A percentile compares a stretch with the other conserved stretches of the same genome.
These are phyloP conservation scores for Corymbia calophylla DNA, from an alignment of 441 rosid genomes.

Conservation along the genomic window DNA sequence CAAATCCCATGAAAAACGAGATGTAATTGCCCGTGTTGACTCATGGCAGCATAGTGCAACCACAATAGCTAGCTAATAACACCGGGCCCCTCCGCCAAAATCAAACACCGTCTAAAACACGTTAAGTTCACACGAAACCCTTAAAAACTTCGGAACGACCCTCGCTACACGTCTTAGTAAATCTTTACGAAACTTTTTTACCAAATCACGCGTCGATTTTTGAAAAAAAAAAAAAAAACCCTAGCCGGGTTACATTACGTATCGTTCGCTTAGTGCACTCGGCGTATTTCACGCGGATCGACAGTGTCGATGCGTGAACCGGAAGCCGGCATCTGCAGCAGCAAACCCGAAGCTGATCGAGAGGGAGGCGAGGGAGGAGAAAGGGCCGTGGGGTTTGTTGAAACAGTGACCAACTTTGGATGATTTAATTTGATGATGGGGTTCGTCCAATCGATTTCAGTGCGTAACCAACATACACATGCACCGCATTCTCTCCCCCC, in stretches of 20 bases:
- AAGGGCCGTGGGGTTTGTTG: not conserved
- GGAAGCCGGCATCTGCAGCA: not conserved
- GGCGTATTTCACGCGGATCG: not conserved
- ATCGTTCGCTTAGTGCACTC: not conserved
- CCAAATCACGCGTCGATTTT: not conserved
- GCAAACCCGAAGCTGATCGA: not conserved
- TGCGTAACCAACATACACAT: not conserved
- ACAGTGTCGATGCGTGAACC: rapidly evolving
- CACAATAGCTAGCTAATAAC: not conserved
- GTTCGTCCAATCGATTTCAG: not conserved
- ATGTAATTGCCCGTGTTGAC: not conserved
- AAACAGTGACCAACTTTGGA: not conserved
- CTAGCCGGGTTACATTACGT: not conserved
- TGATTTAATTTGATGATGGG: not conserved
- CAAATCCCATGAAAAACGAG: not conserved
- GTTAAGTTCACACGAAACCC: not conserved
- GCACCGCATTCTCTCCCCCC: not conserved
- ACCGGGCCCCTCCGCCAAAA: not conserved
- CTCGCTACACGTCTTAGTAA: not conserved
- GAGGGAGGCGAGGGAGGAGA: not conserved
- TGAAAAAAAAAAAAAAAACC: not conserved
- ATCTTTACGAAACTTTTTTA: not conserved
- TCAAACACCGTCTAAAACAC: not conserved
- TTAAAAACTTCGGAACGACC: not conserved
- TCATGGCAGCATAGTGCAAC: not conserved